Base-by-base conservation (phyloP, 2,329 filamentous ascomycete genomes). In the Fusarium tuaranense region DNA sequence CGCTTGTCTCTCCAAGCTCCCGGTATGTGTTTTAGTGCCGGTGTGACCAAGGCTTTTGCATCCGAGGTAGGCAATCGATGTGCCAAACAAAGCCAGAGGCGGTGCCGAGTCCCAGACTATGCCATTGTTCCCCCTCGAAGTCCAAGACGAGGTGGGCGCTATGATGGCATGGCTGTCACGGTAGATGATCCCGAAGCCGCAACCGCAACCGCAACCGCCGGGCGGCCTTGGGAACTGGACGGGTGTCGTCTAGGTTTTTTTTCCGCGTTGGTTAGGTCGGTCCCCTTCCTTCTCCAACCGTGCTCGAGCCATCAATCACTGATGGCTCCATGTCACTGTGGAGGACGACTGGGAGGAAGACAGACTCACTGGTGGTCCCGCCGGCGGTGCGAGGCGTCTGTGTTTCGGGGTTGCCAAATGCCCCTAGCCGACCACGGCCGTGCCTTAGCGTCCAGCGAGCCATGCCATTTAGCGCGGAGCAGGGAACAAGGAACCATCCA, bases 371-470 rank as follows among this genome's bases (percentile, higher is more conserved):
- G 27, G 65, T 48, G 65, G 70, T 68, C 68, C 70, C 67, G 68
- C 70, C 67, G 70, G 69, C 68, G 71, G 73, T 70, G 53, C 38
- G 63, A 71, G 72, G 72, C 69, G 71, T 51, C 67, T 76, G 69
- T 75, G 77, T 79, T 78, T 79, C 74, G 77, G 74, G 70, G 67
- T 63, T 74, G 67, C 69, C 65, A 72, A 53, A 70, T 78, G 62
- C 72, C 76, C 77, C 76, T 75, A 76, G 73, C 72, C 72, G 70
- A 75, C 62, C 65, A 69, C 67, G 68, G 60, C 70, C 68, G 69
- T 73, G 72, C 72, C 67, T 78, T 76, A 78, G 76, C 67, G 70
- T 77, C 68, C 55, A 68, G 63, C 75, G 68, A 67, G 48, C 57
- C 27, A 60, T 46, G 67, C 46, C 63, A 53, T 53, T 68, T 73